Conservation (phyloP, 2,329 filamentous ascomycete genomes). For the Penicillium carneum region DNA sequence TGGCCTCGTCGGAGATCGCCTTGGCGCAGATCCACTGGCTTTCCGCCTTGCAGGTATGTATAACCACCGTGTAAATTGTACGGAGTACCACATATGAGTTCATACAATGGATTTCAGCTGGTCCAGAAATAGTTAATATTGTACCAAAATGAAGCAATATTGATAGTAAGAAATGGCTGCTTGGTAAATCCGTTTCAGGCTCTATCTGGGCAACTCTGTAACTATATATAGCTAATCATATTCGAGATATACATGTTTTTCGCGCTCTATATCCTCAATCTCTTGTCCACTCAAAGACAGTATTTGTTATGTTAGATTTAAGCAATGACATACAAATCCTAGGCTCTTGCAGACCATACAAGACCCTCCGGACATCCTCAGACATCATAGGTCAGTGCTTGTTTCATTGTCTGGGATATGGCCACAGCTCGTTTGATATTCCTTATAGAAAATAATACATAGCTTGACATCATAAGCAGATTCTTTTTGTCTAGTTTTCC, state of each 20-base stretch:
- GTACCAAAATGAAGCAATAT: background rate
- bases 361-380: background rate
- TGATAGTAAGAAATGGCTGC: background rate
- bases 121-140: background rate
- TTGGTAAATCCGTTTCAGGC: background rate
- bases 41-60: constrained; percentile 8
- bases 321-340: background rate
- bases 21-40: constrained; percentile 17
- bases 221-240: background rate
- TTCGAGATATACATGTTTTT: background rate
- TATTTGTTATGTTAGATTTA: background rate
- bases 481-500: background rate
- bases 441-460: background rate
- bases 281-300: background rate
- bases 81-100: background rate
- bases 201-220: background rate
- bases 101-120: background rate
- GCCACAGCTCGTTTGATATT: background rate
- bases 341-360: background rate
- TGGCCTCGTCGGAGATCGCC: constrained; percentile 28
- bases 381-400: background rate
- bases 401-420: background rate
- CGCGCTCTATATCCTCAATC: background rate
- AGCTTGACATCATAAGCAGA: background rate
- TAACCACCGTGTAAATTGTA: background rate